Conservation (phyloP, 2,329 filamentous ascomycete species). For the Alternaria conjuncta region DNA sequence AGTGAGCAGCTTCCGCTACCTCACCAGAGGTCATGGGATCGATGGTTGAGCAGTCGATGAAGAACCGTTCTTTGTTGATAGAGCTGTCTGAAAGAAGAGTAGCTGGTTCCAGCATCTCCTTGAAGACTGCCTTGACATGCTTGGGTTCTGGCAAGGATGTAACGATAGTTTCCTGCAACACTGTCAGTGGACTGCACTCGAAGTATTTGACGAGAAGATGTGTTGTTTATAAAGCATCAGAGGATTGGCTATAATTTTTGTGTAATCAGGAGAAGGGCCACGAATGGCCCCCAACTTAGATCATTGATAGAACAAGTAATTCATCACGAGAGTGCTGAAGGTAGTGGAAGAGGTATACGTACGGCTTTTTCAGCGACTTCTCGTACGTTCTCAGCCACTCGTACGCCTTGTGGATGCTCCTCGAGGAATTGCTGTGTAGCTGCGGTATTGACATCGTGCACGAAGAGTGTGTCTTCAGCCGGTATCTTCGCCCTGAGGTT, state of each 20-base stretch:
- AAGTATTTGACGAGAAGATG: slow-evolving; percentile 5
- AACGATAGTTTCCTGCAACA: slow-evolving; percentile 76
- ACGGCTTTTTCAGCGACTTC: slow-evolving; percentile 72
- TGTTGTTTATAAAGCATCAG: slow-evolving; percentile 56
- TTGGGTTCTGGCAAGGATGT: slow-evolving; percentile 88
- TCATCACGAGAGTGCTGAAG: slow-evolving; percentile 56
- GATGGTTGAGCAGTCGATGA: slow-evolving; percentile 97
- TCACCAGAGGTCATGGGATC: slow-evolving; percentile 83
- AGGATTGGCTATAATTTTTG: slow-evolving; percentile 74
- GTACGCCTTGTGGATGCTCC: slow-evolving; percentile 61
- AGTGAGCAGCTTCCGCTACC: slow-evolving; percentile 74
- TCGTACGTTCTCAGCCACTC: slow-evolving; percentile 63
- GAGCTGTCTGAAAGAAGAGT: slow-evolving; percentile 58
- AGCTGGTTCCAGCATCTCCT: slow-evolving; percentile 71
- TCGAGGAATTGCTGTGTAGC: slow-evolving; percentile 63
- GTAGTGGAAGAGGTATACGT: slow-evolving; percentile 45
- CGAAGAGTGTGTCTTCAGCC: slow-evolving; percentile 64
- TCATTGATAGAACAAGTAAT: slow-evolving; percentile 64
- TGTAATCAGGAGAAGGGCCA: slow-evolving; percentile 67
- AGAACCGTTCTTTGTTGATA: slow-evolving; percentile 69
- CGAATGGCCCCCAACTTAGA: slow-evolving; percentile 73
- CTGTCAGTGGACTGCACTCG: slow-evolving; percentile 24
- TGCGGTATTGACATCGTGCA: slow-evolving; percentile 70
- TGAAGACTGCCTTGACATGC: slow-evolving; percentile 85
- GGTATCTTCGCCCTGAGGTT: slow-evolving; percentile 73